phyloP scores from a whole-genome alignment of 306 rosid species.

The Begonia fuchsioides region DNA sequence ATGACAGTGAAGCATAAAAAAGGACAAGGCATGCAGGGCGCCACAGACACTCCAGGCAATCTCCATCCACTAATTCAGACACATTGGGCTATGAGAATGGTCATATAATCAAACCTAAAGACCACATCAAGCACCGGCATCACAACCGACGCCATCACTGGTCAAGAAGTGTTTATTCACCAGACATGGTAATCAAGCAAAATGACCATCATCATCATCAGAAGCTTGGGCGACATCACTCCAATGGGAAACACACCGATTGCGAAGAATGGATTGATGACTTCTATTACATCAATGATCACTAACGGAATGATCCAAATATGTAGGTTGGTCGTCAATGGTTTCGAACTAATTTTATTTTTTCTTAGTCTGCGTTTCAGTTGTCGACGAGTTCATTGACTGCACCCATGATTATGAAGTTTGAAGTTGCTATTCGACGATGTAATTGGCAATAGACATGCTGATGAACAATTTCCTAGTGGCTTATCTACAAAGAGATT shows the following conservation, averaged over 20 bases:
- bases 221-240: constrained; percentile 15
- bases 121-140: constrained; percentile 24
- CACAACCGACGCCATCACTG: constrained; percentile 25
- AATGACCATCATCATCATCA: constrained; percentile 23
- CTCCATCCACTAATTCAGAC: constrained; percentile 25
- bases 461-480: too few species aligned
- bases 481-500: too few species aligned
- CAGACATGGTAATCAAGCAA: constrained; percentile 20
- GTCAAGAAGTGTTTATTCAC: constrained; percentile 21
- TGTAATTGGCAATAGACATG: too few species aligned
- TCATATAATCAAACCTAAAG: constrained; percentile 18
- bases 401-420: too few species aligned
- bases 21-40: constrained; percentile 34
- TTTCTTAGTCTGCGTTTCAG: too few species aligned
- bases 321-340: neutral
- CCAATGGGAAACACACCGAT: neutral
- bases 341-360: neutral
- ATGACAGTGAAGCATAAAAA: constrained; percentile 12
- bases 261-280: neutral
- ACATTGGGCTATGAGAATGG: constrained; percentile 25
- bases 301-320: neutral
- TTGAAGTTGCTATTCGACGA: too few species aligned
- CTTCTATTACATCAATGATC: neutral
- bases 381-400: too few species aligned
- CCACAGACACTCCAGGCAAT: constrained; percentile 28